Base-by-base conservation (phyloP, 495 filamentous ascomycete genomes). In the Aspergillus coremiiformis region DNA sequence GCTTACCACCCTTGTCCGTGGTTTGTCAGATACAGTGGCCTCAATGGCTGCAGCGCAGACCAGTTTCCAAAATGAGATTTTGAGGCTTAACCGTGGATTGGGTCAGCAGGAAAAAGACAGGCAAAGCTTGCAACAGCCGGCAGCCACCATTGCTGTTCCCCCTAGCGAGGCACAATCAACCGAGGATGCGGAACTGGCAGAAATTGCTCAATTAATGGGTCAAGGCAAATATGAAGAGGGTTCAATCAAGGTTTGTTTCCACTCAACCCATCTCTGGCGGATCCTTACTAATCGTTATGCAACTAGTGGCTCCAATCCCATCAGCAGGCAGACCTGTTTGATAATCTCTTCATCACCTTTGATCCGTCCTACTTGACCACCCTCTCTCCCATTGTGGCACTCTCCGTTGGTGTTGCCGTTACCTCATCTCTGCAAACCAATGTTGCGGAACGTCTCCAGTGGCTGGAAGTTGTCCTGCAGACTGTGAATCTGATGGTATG, bases 361-460 rank as follows among this genome's bases (percentile, higher is more conserved):
- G 80, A 85, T 56, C 89, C 90, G 1, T 64, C 72, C 4, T 94
- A 87, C 63, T 67, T 96, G 49, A 73, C 71, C 9, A 53, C 52
- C 7, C 77, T 96, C 22, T 84, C 82, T 37, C 82, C 87, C 3
- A 79, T 97, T 33, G 80, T 96, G 19, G 73, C 84, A 5, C 79
- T 97, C 21, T 95, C 90, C 0, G 84, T 94, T 27, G 85, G 84
- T 42, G 87, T 89, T 2, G 89, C 88, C 12, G 79, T 97, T 14
- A 87, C 87, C 23, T 75, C 80, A 7, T 77, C 84, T 22, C 74
- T 96, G 53, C 73, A 84, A 23, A 78, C 78, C 26, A 79, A 85
- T 57, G 54, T 86, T 27, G 57, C 69, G 37, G 74, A 89, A 65
- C 87, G 89, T 53, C 70, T 98, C 8, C 66, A 70, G 22, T 93